phyloP scores from a whole-genome alignment of 352 stramenopile species.

The Phytophthora litchii region DNA sequence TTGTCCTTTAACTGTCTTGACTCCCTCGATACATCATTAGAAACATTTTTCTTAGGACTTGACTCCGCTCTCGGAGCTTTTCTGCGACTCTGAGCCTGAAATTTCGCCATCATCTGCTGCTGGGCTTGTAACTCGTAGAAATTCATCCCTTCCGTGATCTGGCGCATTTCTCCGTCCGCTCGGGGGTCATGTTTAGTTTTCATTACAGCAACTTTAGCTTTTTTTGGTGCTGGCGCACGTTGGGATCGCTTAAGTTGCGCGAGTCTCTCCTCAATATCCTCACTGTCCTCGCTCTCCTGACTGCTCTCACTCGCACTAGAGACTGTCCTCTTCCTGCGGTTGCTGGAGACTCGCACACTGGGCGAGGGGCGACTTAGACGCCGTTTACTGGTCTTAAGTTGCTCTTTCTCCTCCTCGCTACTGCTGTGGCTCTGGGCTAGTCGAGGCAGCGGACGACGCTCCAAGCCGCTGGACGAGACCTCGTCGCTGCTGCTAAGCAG shows the following conservation, averaged over 20 bases:
- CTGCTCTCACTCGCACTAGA: conserved; percentile 22
- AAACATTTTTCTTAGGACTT: neutral
- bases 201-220: conserved; percentile 22
- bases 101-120: conserved; percentile 46
- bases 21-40: neutral
- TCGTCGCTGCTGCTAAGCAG: conserved; percentile 31
- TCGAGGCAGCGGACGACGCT: conserved; percentile 9
- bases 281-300: conserved; percentile 17
- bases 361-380: conserved; percentile 5
- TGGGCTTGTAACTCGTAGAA: conserved; percentile 60
- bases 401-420: conserved; percentile 21
- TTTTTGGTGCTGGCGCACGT: conserved; percentile 5
- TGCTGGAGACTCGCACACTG: neutral
- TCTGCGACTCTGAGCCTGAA: conserved; percentile 40
- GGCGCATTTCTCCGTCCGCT: conserved; percentile 18
- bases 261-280: conserved; percentile 7
- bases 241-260: conserved; percentile 10
- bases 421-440: conserved; percentile 4
- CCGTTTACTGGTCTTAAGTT: conserved; percentile 11
- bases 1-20: conserved; percentile 3
- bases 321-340: conserved; percentile 12
- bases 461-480: conserved; percentile 14
- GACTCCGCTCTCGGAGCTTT: conserved; percentile 6
- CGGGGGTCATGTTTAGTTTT: neutral
- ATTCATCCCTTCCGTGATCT: conserved; percentile 48